Evolutionary conservation across 139 green algal genomes (phyloP).

Genomic region (Nannochloris sp.): DNA sequence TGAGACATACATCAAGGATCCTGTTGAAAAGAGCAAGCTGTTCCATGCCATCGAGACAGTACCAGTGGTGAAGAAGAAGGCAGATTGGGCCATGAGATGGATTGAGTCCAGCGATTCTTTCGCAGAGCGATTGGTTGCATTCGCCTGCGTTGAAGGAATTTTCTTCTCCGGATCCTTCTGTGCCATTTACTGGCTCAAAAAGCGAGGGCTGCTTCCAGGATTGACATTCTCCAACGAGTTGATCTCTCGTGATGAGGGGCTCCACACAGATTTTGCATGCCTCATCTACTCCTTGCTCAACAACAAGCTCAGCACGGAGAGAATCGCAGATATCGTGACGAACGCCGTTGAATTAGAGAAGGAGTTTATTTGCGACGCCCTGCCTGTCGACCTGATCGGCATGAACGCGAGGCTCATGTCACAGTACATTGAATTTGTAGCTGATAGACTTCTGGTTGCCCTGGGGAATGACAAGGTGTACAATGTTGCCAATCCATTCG

Average conservation of each 20-base stretch:
- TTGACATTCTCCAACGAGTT: conserved; percentile 99
- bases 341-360: conserved; percentile 92
- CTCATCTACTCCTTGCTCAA: conserved; percentile 87
- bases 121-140: conserved; percentile 89
- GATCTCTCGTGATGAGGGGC: conserved; percentile 93
- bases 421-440: conserved; percentile 96
- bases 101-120: conserved; percentile 66
- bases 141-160: conserved; percentile 95
- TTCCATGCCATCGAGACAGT: conserved; percentile 95
- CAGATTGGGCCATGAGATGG: conserved; percentile 95
- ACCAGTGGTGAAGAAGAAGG: conserved; percentile 84
- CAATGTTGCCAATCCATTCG: conserved; percentile 81
- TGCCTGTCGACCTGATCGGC: conserved; percentile 78
- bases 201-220: conserved; percentile 83
- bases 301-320: conserved; percentile 55
- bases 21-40: conserved; percentile 54
- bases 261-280: conserved; percentile 98
- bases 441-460: conserved; percentile 86
- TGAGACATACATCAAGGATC: conserved; percentile 96
- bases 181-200: conserved; percentile 99
- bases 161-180: conserved; percentile 98
- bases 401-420: conserved; percentile 73
- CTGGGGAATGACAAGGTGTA: conserved; percentile 75
- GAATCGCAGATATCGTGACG: conserved; percentile 65
- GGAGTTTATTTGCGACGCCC: conserved; percentile 87